Evolutionary conservation across 345 rosid species (phyloP), one percentile per base, ranked within the genome.

Genomic region (Acer saccharum): DNA sequence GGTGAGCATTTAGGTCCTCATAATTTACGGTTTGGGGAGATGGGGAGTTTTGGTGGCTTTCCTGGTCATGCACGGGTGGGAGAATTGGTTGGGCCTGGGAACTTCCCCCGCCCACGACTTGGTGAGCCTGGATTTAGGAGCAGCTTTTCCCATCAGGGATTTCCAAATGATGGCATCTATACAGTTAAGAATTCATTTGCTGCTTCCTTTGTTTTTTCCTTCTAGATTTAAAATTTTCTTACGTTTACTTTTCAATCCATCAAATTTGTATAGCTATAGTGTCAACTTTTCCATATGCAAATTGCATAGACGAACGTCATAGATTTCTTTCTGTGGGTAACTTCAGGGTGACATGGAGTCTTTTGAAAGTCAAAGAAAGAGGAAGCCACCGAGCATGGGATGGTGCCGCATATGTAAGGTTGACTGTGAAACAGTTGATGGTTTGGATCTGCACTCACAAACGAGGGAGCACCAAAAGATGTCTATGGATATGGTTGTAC

Each of bases 321-420:
- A 46, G 61, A n/a, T 74, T 64, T 44, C 67, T 50, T 71, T 61
- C 70, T 80, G 41, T 60, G 29, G 27, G 62, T 75, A 43, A 62
- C 55, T 65, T 64, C 83, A 93, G 96, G 89, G 87, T 63, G 88
- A 82, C 5, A 52, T 80, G 78, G 91, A 87, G 54, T 64, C 87
- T 69, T 84, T 83, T 78, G 94, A 86, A 61, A 81, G 78, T 81
- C 78, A 83, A 29, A 89, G 94, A 76, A 90, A 85, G 84, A 87
- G 93, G 82, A 87, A 73, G 80, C 68, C 82, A 23, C 23, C 79
- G 68, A 82, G 81, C 88, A 83, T 76, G 86, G 95, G 91, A 46
- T 93, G 97, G 97, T 93, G 97, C 73, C 91, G 92, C 29, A 88
- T 93, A 54, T 93, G 97, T 86, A 90, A 89, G 75, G 84, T 91